Percentiles rank a stretch among this genome's conserved stretches.
Evolutionary conservation across 805 yeast genomes (phyloP).

Genomic region (Teunomyces lycoperdinae): DNA sequence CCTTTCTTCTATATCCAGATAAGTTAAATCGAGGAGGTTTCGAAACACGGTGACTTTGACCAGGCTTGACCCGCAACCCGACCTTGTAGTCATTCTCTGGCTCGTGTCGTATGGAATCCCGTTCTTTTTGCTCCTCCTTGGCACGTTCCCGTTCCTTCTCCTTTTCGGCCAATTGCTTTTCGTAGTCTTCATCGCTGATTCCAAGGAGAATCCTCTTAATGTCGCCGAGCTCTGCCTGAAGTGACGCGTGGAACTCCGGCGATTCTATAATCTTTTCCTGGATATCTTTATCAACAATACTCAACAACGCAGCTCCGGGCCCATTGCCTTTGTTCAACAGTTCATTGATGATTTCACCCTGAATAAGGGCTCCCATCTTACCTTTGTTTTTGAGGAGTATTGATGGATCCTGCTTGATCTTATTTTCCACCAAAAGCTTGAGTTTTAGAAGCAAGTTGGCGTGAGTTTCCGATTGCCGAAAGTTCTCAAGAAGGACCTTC

Average conservation of each 20-base stretch:
- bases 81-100: slow-evolving; percentile 20
- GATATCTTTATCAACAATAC: slow-evolving; percentile 43
- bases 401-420: slow-evolving; percentile 47
- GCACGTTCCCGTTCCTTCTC: slow-evolving; percentile 10
- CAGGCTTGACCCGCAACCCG: slow-evolving; percentile 26
- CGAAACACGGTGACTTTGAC: slow-evolving; percentile 21
- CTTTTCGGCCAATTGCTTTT: slow-evolving; percentile 18
- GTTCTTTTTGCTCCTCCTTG: slow-evolving; percentile 10
- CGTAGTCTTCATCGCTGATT: slow-evolving; percentile 39
- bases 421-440: slow-evolving; percentile 42
- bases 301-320: slow-evolving; percentile 21
- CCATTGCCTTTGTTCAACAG: slow-evolving; percentile 14
- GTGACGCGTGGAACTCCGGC: slow-evolving; percentile 34
- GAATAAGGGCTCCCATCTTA: slow-evolving; percentile 49
- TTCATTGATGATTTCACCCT: slow-evolving; percentile 44
- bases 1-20: slow-evolving; percentile 5
- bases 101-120: slow-evolving; percentile 5
- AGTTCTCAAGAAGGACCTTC: slow-evolving; percentile 40
- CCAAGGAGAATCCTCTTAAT: slow-evolving; percentile 31
- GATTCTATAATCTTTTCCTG: slow-evolving; percentile 44
- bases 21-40: slow-evolving; percentile 37
- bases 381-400: slow-evolving; percentile 49
- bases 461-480: slow-evolving; percentile 40
- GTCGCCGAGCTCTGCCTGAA: slow-evolving; percentile 32
- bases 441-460: slow-evolving; percentile 39